phyloP scores from a whole-genome alignment of 2,329 filamentous ascomycete species.

The Cytospora mali region DNA sequence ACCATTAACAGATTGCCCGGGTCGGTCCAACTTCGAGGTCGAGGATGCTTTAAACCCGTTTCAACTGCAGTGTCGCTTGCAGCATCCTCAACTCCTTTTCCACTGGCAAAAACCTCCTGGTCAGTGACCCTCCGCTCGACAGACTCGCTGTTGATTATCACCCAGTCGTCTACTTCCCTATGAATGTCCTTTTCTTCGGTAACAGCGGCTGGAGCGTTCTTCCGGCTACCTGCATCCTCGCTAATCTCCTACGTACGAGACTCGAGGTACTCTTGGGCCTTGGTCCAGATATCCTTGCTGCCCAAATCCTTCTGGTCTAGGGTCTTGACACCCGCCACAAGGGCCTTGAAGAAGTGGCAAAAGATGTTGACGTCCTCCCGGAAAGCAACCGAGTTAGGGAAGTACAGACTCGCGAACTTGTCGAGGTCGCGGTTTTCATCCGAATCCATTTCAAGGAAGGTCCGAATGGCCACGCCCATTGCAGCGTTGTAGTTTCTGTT shows the following conservation, averaged over 20 bases:
- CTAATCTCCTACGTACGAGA: constrained; percentile 35
- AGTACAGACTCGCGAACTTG: constrained; percentile 29
- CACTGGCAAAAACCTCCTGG: background rate
- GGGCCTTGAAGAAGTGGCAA: constrained; percentile 59
- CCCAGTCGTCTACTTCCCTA: background rate
- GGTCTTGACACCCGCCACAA: constrained; percentile 60
- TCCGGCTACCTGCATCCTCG: background rate
- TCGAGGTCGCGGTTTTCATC: constrained; percentile 33
- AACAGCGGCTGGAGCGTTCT: background rate
- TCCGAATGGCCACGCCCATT: constrained; percentile 28
- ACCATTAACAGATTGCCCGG: background rate
- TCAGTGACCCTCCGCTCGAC: background rate
- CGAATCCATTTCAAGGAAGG: constrained; percentile 24
- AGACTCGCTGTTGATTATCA: background rate
- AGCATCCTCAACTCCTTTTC: background rate
- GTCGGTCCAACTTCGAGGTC: background rate
- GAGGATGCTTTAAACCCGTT: background rate
- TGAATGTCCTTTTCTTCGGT: background rate
- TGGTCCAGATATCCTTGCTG: constrained; percentile 57
- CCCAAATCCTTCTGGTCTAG: constrained; percentile 52
- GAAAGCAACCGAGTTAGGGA: constrained; percentile 62
- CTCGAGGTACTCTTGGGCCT: constrained; percentile 57
- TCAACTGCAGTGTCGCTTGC: background rate
- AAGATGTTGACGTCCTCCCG: constrained; percentile 62
- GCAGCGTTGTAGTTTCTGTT: constrained; percentile 27